These are phyloP conservation scores for Neofusicoccum cordaticola DNA, from an alignment of 2,329 filamentous ascomycete genomes.

Conservation along the genomic window DNA sequence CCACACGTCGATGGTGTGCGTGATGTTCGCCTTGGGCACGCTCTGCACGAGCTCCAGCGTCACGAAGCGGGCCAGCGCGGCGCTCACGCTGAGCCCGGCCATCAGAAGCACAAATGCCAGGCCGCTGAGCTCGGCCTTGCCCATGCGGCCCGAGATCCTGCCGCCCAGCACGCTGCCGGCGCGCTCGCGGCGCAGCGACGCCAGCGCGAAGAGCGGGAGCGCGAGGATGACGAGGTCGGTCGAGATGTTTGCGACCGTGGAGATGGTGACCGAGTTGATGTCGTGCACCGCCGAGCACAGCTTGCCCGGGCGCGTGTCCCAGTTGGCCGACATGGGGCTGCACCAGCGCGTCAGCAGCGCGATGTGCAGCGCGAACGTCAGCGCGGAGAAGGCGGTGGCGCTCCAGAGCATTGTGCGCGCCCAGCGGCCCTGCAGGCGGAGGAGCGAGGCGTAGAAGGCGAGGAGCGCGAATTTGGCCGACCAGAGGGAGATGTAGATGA, in stretches of 20 bases:
- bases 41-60: conserved; percentile 26
- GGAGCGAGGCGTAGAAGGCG: conserved; percentile 31
- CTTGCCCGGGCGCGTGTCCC: conserved; percentile 22
- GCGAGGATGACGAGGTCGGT: conserved; percentile 29
- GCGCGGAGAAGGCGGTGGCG: conserved; percentile 25
- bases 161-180: background rate
- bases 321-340: conserved; percentile 24
- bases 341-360: conserved; percentile 32
- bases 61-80: conserved; percentile 29
- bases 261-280: conserved; percentile 27
- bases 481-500: conserved; percentile 32
- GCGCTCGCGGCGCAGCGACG: conserved; percentile 17
- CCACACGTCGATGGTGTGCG: conserved; percentile 34
- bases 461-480: conserved; percentile 30
- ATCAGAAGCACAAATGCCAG: conserved; percentile 30
- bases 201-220: conserved; percentile 28
- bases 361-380: conserved; percentile 31
- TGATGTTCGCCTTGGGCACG: conserved; percentile 27
- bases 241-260: conserved; percentile 29
- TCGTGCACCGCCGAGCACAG: conserved; percentile 27
- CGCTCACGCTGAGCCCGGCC: conserved; percentile 27
- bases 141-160: background rate
- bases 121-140: conserved; percentile 23
- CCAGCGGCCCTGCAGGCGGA: conserved; percentile 24
- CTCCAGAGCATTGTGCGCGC: conserved; percentile 21